Conservation (phyloP, 139 green algal species). For the Micractinium sp. region DNA sequence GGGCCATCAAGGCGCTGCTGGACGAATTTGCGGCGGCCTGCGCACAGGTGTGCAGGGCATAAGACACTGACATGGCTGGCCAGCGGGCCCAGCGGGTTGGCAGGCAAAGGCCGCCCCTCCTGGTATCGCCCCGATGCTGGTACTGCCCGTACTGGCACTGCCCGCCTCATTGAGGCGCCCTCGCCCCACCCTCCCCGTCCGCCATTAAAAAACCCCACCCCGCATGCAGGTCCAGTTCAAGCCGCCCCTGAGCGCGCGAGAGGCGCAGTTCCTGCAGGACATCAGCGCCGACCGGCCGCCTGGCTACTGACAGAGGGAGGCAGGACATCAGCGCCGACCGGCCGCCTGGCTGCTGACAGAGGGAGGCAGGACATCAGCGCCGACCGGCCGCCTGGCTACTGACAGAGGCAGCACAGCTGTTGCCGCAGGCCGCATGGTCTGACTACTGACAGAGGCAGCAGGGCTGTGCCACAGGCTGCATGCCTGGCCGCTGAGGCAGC, state of each 20-base stretch:
- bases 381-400: slow-evolving; percentile 23
- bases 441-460: no score
- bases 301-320: slow-evolving; percentile 7
- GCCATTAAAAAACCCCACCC: no score
- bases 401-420: no score
- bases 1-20: slow-evolving; percentile 39
- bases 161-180: background rate
- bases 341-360: slow-evolving; percentile 20
- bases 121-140: background rate
- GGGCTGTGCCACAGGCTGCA: no score
- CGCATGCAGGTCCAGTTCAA: slow-evolving; percentile 27
- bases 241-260: slow-evolving; percentile 8
- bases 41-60: background rate
- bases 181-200: background rate
- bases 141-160: background rate
- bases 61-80: no score
- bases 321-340: slow-evolving; percentile 28
- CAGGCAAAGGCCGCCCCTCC: background rate
- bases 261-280: slow-evolving; percentile 35
- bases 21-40: slow-evolving; percentile 50
- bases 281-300: slow-evolving; percentile 26
- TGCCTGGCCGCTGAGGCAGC: no score
- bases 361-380: slow-evolving; percentile 14
- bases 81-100: background rate
- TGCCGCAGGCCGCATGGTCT: no score